Evolutionary conservation across 768 basidiomycete genomes (phyloP).

Genomic region (Cystofilobasidium macerans): DNA sequence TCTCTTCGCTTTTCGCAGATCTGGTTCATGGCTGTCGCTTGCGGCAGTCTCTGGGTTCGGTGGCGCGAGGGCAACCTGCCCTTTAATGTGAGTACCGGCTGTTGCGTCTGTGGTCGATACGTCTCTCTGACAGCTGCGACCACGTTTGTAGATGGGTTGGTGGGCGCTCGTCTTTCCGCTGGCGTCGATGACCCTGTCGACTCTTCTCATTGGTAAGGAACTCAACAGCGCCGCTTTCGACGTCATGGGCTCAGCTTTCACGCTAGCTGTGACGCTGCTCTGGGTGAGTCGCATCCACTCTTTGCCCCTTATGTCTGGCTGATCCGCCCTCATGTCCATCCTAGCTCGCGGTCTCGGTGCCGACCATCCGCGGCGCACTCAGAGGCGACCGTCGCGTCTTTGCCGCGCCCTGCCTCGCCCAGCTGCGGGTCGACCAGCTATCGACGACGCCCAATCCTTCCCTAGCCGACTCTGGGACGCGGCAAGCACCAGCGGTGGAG

Average conservation of each 20-base stretch:
- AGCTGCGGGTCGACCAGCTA: background rate
- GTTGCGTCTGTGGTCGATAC: background rate
- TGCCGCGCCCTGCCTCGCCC: constrained; percentile 26
- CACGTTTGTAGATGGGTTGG: constrained; percentile 24
- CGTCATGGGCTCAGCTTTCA: constrained; percentile 23
- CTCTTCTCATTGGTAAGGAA: constrained; percentile 26
- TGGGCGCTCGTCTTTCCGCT: constrained; percentile 26
- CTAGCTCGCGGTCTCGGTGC: constrained; percentile 21
- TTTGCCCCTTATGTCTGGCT: too few relatives aligned
- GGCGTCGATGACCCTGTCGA: constrained; percentile 27
- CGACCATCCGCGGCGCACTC: constrained; percentile 20
- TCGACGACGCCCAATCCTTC: background rate
- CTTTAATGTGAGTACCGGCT: constrained; percentile 25
- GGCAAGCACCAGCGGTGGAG: background rate
- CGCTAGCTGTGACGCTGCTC: constrained; percentile 16
- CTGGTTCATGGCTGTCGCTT: constrained; percentile 27
- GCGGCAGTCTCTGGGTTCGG: constrained; percentile 18
- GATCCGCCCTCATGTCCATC: too few relatives aligned
- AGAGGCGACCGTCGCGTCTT: constrained; percentile 20
- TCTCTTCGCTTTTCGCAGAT: constrained; percentile 3
- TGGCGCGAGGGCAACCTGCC: constrained; percentile 25
- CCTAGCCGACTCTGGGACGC: background rate
- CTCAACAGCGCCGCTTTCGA: constrained; percentile 22
- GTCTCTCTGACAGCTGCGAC: background rate
- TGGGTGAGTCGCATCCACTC: constrained; percentile 1